phyloP scores from a whole-genome alignment of 495 filamentous ascomycete species.

The Xylaria nigripes region DNA sequence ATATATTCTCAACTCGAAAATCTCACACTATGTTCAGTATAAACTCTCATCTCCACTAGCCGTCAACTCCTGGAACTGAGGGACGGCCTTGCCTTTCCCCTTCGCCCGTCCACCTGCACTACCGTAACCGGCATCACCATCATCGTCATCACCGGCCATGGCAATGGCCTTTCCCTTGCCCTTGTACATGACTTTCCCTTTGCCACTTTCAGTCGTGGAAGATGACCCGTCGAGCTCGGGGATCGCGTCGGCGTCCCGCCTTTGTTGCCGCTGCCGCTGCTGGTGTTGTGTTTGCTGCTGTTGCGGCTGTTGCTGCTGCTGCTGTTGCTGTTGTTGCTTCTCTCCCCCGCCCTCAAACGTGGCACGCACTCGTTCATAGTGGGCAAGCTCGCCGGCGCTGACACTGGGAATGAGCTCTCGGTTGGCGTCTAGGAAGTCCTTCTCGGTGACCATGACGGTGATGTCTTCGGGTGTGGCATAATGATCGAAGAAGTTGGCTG shows the following conservation, averaged over 20 bases:
- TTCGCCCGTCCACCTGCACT: constrained; percentile 26
- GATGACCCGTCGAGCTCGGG: constrained; percentile 4
- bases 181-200: constrained; percentile 38
- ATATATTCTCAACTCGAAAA: background rate
- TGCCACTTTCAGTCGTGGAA: constrained; percentile 12
- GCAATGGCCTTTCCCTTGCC: constrained; percentile 41
- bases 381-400: constrained; percentile 82
- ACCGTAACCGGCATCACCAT: constrained; percentile 21
- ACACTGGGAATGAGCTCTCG: constrained; percentile 85
- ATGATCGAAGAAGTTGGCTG: constrained; percentile 93
- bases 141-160: constrained; percentile 29
- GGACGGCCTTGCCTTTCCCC: constrained; percentile 45
- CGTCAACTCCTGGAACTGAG: constrained; percentile 26
- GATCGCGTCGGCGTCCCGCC: constrained; percentile 17
- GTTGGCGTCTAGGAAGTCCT: constrained; percentile 76
- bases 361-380: constrained; percentile 77
- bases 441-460: constrained; percentile 74
- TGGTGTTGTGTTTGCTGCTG: constrained; percentile 20
- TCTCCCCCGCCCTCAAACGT: constrained; percentile 58
- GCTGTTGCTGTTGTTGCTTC: constrained; percentile 18
- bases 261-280: constrained; percentile 29
- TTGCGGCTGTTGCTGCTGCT: constrained; percentile 30
- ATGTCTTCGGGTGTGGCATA: constrained; percentile 74
- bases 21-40: constrained; percentile 14
- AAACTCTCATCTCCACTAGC: constrained; percentile 28